These are phyloP conservation scores for Monosporozyma aerobia DNA, from an alignment of 805 yeast species.

Conservation along the genomic window DNA sequence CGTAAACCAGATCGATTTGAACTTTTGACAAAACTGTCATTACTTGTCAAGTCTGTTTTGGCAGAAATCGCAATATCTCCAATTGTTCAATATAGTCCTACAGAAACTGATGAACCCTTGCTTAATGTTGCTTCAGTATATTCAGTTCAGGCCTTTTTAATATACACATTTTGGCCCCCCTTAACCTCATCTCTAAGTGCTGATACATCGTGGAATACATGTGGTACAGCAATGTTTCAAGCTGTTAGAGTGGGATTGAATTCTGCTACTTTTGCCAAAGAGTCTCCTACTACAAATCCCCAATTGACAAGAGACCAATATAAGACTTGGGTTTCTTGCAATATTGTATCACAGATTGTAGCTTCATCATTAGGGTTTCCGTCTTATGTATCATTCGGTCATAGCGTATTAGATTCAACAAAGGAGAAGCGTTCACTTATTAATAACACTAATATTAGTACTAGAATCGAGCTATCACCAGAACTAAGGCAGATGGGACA, in stretches of 20 bases:
- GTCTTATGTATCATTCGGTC: constrained; percentile 76
- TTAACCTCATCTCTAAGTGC: constrained; percentile 88
- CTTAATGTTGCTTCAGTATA: constrained; percentile 83
- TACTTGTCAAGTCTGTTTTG: constrained; percentile 61
- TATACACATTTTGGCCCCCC: constrained; percentile 93
- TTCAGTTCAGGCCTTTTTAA: constrained; percentile 84
- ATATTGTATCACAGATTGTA: constrained; percentile 76
- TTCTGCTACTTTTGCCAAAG: constrained; percentile 56
- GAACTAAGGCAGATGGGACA: constrained; percentile 66
- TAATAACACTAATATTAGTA: neutral
- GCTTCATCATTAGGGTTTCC: constrained; percentile 94
- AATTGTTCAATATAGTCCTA: constrained; percentile 69
- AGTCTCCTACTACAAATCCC: constrained; percentile 35
- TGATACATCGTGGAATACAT: constrained; percentile 89
- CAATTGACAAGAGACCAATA: constrained; percentile 59
- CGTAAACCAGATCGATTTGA: constrained; percentile 29
- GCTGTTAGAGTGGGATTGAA: constrained; percentile 88
- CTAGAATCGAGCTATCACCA: constrained; percentile 34
- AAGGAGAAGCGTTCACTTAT: neutral
- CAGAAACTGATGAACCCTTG: constrained; percentile 58
- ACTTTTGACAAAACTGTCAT: constrained; percentile 54
- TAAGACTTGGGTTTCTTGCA: constrained; percentile 89
- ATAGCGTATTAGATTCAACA: constrained; percentile 22
- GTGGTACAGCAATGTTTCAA: constrained; percentile 85
- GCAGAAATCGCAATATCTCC: constrained; percentile 91